Percentiles rank a stretch among this genome's conserved stretches.
phyloP scores from a whole-genome alignment of 2,329 filamentous ascomycete genomes.

The Chaetomium strumarium region DNA sequence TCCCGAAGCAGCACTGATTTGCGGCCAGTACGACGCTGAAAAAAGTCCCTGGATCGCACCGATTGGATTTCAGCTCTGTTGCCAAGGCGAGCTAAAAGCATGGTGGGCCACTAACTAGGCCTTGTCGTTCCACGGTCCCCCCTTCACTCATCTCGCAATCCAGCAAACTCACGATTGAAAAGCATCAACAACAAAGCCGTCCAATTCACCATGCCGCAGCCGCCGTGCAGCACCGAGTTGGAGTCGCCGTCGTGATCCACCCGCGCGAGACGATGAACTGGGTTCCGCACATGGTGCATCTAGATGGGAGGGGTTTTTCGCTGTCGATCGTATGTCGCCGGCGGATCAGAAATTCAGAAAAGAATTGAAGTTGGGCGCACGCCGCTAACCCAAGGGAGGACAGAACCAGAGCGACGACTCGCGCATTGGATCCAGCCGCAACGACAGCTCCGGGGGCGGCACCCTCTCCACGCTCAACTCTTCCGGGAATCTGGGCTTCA shows the following conservation, averaged over 20 bases:
- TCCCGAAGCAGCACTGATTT: no score
- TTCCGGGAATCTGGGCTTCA: slow-evolving; percentile 40
- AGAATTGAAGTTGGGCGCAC: not conserved
- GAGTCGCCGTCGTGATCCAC: slow-evolving; percentile 1
- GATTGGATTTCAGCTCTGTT: no score
- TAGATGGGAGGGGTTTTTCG: slow-evolving; percentile 4
- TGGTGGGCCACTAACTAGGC: no score
- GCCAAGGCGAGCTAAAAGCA: no score
- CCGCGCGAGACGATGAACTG: slow-evolving; percentile 5
- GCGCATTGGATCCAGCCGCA: slow-evolving; percentile 24
- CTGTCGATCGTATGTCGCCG: slow-evolving; percentile 2
- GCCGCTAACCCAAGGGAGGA: not conserved
- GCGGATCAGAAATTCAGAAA: no score
- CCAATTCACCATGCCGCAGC: slow-evolving; percentile 5
- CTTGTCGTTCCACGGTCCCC: not conserved
- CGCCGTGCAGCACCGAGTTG: not conserved
- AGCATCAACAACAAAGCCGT: not conserved
- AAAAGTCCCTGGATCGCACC: no score
- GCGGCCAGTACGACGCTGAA: no score
- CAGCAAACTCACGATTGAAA: not conserved
- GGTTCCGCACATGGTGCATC: not conserved
- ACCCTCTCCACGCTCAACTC: slow-evolving; percentile 33
- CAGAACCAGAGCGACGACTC: slow-evolving; percentile 24
- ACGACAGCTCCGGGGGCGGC: slow-evolving; percentile 36
- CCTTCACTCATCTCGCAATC: no score